phyloP scores from a whole-genome alignment of 805 yeast genomes.

The Zygotorulaspora florentina region DNA sequence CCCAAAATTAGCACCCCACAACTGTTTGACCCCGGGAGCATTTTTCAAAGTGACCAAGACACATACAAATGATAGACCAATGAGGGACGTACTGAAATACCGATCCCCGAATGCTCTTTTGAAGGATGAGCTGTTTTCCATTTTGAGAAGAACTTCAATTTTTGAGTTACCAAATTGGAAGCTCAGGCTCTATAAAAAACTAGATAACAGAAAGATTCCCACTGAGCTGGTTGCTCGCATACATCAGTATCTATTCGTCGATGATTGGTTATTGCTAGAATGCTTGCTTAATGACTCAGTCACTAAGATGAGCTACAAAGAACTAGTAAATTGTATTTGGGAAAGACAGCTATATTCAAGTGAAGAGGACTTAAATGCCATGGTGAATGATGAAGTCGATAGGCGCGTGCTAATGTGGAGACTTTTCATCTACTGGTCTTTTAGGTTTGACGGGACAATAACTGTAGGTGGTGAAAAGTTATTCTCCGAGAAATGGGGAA shows the following conservation, averaged over 20 bases:
- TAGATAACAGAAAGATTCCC: conserved; percentile 38
- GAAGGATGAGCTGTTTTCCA: conserved; percentile 34
- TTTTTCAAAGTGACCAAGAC: conserved; percentile 35
- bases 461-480: conserved; percentile 27
- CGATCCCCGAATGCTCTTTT: conserved; percentile 49
- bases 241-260: conserved; percentile 46
- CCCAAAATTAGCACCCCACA: conserved; percentile 56
- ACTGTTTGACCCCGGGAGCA: conserved; percentile 49
- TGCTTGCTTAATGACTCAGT: conserved; percentile 10
- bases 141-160: conserved; percentile 36
- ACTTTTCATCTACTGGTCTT: conserved; percentile 39
- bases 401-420: conserved; percentile 39
- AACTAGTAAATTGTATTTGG: conserved; percentile 49
- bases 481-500: conserved; percentile 38
- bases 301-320: conserved; percentile 41
- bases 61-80: conserved; percentile 16
- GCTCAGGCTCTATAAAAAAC: conserved; percentile 39
- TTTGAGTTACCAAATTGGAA: conserved; percentile 37
- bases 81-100: conserved; percentile 11
- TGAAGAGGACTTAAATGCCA: conserved; percentile 30
- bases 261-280: conserved; percentile 29
- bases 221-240: conserved; percentile 44
- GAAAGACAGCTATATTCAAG: conserved; percentile 51
- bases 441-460: conserved; percentile 35
- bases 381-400: conserved; percentile 37